These are phyloP conservation scores for Dothideomycetes sp. DNA, from an alignment of 2,329 filamentous ascomycete species.

Conservation along the genomic window DNA sequence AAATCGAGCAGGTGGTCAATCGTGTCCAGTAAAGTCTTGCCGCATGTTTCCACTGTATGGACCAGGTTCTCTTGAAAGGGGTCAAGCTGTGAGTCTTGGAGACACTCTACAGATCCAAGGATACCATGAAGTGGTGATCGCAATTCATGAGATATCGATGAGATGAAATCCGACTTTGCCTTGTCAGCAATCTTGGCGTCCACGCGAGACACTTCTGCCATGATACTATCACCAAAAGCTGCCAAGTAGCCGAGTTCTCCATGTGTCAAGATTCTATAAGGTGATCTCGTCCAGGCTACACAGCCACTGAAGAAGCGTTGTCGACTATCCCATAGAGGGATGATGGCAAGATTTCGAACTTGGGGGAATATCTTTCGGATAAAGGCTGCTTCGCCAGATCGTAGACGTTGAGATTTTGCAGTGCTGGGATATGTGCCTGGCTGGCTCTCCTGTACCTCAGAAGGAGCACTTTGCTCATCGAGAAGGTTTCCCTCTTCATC, in stretches of 20 bases:
- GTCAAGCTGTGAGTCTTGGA: slow-evolving; percentile 31
- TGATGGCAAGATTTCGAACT: slow-evolving; percentile 33
- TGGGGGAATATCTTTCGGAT: slow-evolving; percentile 24
- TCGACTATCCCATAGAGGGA: slow-evolving; percentile 36
- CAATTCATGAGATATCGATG: slow-evolving; percentile 39
- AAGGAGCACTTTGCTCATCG: slow-evolving; percentile 14
- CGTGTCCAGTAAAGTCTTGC: slow-evolving; percentile 24
- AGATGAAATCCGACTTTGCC: slow-evolving; percentile 39
- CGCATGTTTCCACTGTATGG: slow-evolving; percentile 28
- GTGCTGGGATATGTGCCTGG: neutral
- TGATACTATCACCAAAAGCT: slow-evolving; percentile 29
- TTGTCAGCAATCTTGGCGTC: slow-evolving; percentile 29
- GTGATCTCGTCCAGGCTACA: slow-evolving; percentile 30
- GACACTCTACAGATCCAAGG: slow-evolving; percentile 35
- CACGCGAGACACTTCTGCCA: slow-evolving; percentile 26
- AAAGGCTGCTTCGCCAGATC: slow-evolving; percentile 1
- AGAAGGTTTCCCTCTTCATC: slow-evolving; percentile 19
- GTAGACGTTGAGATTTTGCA: neutral
- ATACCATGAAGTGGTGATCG: slow-evolving; percentile 33
- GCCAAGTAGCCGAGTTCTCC: slow-evolving; percentile 29
- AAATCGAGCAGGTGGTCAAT: slow-evolving; percentile 26
- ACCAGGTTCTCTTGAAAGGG: slow-evolving; percentile 32
- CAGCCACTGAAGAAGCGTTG: slow-evolving; percentile 7
- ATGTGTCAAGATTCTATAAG: slow-evolving; percentile 22
- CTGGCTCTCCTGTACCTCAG: neutral